These are phyloP conservation scores for Letharia lupina DNA, from an alignment of 495 filamentous ascomycete genomes.

Conservation along the genomic window DNA sequence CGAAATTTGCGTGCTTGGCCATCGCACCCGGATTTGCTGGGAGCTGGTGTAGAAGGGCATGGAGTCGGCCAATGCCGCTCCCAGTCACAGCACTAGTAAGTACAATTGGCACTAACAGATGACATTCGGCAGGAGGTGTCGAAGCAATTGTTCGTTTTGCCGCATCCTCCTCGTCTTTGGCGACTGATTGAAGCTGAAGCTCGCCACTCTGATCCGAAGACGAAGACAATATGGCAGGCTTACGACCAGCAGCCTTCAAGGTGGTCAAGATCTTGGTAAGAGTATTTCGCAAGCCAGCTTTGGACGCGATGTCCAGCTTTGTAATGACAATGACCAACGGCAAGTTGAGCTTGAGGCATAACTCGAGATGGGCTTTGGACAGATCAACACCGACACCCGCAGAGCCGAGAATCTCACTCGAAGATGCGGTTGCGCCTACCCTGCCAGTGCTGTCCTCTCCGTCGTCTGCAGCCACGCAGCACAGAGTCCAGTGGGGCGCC, in stretches of 20 bases:
- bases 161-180: slow-evolving; percentile 40
- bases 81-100: slow-evolving; percentile 84
- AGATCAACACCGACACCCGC: slow-evolving; percentile 55
- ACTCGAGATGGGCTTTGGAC: slow-evolving; percentile 70
- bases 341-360: slow-evolving; percentile 70
- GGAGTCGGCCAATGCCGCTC: slow-evolving; percentile 67
- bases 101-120: slow-evolving; percentile 67
- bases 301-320: slow-evolving; percentile 81
- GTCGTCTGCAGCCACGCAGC: slow-evolving; percentile 81
- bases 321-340: slow-evolving; percentile 77
- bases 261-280: slow-evolving; percentile 66
- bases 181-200: slow-evolving; percentile 34
- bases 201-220: slow-evolving; percentile 23
- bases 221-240: slow-evolving; percentile 58
- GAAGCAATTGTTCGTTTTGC: slow-evolving; percentile 42
- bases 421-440: slow-evolving; percentile 28
- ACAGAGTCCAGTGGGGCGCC: slow-evolving; percentile 87
- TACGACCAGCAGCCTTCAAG: slow-evolving; percentile 65
- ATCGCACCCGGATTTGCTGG: slow-evolving; percentile 34
- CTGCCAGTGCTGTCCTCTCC: slow-evolving; percentile 40
- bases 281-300: slow-evolving; percentile 53
- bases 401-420: slow-evolving; percentile 42
- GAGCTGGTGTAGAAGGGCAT: slow-evolving; percentile 70
- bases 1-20: not conserved
- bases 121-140: slow-evolving; percentile 37